phyloP scores from a whole-genome alignment of 192 early-diverging fungal genomes.

The Ambispora gerdemannii region DNA sequence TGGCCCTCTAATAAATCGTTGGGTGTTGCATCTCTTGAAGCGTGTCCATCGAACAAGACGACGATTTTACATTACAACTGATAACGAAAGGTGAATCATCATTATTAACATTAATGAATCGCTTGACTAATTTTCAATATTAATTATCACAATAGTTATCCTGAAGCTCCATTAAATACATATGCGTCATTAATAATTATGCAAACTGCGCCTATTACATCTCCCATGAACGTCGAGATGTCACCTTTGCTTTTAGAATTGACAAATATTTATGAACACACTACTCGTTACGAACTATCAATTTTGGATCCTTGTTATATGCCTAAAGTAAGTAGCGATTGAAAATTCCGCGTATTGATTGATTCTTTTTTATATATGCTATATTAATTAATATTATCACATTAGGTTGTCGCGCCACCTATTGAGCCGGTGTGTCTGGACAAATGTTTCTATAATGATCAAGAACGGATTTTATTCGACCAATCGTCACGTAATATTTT shows the following conservation, averaged over 20 bases:
- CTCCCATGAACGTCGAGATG: constrained; percentile 25
- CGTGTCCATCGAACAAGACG: constrained; percentile 34
- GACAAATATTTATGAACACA: constrained; percentile 34
- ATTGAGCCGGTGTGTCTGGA: constrained; percentile 62
- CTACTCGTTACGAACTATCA: constrained; percentile 4
- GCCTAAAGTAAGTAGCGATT: constrained; percentile 30
- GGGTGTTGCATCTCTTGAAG: constrained; percentile 40
- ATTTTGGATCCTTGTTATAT: constrained; percentile 37
- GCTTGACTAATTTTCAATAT: not conserved
- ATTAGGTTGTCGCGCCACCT: constrained; percentile 59
- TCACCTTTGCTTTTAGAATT: constrained; percentile 31
- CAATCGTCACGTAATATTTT: constrained; percentile 37
- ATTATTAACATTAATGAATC: not conserved
- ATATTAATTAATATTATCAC: constrained; percentile 42
- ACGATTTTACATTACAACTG: constrained; percentile 31
- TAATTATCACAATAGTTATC: constrained; percentile 14
- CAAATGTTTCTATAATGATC: constrained; percentile 55
- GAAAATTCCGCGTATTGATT: constrained; percentile 32
- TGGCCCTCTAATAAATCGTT: constrained; percentile 40
- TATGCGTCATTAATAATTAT: constrained; percentile 46
- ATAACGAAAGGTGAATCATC: constrained; percentile 10
- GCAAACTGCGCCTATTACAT: constrained; percentile 29
- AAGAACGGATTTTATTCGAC: constrained; percentile 48
- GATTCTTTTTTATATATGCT: constrained; percentile 31
- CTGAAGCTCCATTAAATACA: constrained; percentile 37